A percentile compares a stretch with the other conserved stretches of the same genome.
Conservation (phyloP, 1,284 basidiomycete species). For the Stygiomarasmius scandens region DNA sequence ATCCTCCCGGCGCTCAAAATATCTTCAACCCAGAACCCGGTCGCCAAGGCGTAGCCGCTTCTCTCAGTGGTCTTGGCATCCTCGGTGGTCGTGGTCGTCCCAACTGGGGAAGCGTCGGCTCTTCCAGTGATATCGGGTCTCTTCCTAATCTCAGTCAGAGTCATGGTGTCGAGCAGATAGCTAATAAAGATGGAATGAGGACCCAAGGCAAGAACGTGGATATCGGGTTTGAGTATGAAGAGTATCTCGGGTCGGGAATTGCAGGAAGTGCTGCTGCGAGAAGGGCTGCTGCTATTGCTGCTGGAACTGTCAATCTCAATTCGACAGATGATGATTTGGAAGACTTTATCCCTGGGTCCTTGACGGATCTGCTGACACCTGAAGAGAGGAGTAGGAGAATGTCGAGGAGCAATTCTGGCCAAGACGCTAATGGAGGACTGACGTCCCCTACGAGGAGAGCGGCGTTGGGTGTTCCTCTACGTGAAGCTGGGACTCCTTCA, state of each 20-base stretch:
- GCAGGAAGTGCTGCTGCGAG: constrained; percentile 21
- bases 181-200: constrained; percentile 15
- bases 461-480: constrained; percentile 22
- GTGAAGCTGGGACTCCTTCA: constrained; percentile 11
- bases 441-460: constrained; percentile 17
- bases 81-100: constrained; percentile 30
- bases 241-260: constrained; percentile 21
- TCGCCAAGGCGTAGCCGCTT: constrained; percentile 29
- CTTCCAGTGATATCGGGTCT: constrained; percentile 28
- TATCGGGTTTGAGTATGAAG: constrained; percentile 36
- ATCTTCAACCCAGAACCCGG: constrained; percentile 40
- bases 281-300: not conserved
- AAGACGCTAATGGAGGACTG: constrained; percentile 28
- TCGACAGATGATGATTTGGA: constrained; percentile 79
- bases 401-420: constrained; percentile 65
- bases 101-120: constrained; percentile 22
- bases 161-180: constrained; percentile 9
- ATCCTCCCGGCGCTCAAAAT: constrained; percentile 64
- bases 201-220: constrained; percentile 27
- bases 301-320: constrained; percentile 16
- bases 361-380: constrained; percentile 87
- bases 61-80: constrained; percentile 41
- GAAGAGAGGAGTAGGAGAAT: constrained; percentile 78
- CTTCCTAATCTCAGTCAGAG: constrained; percentile 18
- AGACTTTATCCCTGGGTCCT: constrained; percentile 83